Base-by-base conservation (phyloP, 225 moss, liverwort and hornwort species). In the Straminergon stramineum region DNA sequence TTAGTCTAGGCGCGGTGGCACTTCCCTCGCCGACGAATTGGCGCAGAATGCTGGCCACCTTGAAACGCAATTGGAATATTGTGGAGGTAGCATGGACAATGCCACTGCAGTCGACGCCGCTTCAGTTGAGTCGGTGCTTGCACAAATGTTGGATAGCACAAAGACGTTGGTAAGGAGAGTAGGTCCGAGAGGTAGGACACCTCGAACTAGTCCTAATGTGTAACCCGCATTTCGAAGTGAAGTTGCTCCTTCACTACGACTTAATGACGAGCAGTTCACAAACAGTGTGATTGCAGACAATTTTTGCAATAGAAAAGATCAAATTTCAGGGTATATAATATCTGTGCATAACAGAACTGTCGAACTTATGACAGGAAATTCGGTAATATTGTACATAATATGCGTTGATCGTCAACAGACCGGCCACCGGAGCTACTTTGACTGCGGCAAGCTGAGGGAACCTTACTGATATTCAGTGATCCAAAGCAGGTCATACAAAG, bases 1-100 rank as follows among this genome's bases (percentile, higher is more conserved):
- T 89, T 61, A 90, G 89, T 81, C 51, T 90, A 60, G 90, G 90
- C 16, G 87, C 82, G 35, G 84, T 93, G 51, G 76, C 88, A 35
- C 85, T 41, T 89, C 89, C 57, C 82, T 92, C 27, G 89, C 90
- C 26, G 64, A 90, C 19, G 67, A 86, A 56, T 63, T 91, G 83
- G 88, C 80, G 11, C 88, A 90, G 53, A 93, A 91, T 56, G 90
- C 85, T 86, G 90, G 90, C 45, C 90, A 87, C 77, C 71, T 91
- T 58, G 89, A 91, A 78, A 89, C 82, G 51, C 91, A 93, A 60
- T 57, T 91, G 41, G 64, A 91, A 62, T 89, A 76, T 70, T 85
- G 83, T 57, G 85, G 85, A 55, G 70, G 85, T 37, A 73, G 30
- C 63, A 62, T 87, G 53, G 70, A 87, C 57, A 53, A 56, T 35